These are phyloP conservation scores for Cryphonectria naterciae DNA, from an alignment of 2,329 filamentous ascomycete genomes.

Conservation along the genomic window DNA sequence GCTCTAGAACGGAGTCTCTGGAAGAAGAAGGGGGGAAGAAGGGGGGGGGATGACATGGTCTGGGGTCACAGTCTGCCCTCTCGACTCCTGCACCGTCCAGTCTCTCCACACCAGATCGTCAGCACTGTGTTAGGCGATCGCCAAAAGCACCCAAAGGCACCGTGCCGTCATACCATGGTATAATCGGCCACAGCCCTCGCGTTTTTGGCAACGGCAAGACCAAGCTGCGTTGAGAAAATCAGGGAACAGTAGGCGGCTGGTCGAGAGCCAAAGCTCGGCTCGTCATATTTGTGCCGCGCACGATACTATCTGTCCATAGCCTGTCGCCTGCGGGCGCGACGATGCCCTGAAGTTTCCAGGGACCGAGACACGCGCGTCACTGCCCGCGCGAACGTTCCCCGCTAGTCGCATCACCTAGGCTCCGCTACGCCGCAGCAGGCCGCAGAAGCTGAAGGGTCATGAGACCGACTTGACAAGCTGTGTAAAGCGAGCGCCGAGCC, in stretches of 20 bases:
- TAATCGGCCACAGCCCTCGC: neutral
- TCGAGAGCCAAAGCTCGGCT: neutral
- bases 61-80: conserved; percentile 14
- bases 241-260: neutral
- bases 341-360: neutral
- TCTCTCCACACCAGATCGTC: neutral
- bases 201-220: neutral
- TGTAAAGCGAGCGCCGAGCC: conserved; percentile 6
- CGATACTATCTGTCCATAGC: neutral
- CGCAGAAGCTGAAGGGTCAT: conserved; percentile 18
- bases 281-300: neutral
- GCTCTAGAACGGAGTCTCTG: conserved; percentile 17
- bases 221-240: neutral
- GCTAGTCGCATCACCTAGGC: conserved; percentile 19
- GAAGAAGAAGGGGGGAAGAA: neutral
- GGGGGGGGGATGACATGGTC: neutral
- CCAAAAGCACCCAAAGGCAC: neutral
- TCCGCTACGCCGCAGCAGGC: conserved; percentile 24
- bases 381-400: conserved; percentile 21
- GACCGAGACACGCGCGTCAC: conserved; percentile 27
- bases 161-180: conserved; percentile 13
- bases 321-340: conserved; percentile 4
- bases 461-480: neutral
- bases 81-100: conserved; percentile 17
- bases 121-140: conserved; percentile 17